Percentiles rank a stretch among this genome's conserved stretches.
These are phyloP conservation scores for Penicillium sp. DNA, from an alignment of 2,329 filamentous ascomycete genomes.

Conservation along the genomic window DNA sequence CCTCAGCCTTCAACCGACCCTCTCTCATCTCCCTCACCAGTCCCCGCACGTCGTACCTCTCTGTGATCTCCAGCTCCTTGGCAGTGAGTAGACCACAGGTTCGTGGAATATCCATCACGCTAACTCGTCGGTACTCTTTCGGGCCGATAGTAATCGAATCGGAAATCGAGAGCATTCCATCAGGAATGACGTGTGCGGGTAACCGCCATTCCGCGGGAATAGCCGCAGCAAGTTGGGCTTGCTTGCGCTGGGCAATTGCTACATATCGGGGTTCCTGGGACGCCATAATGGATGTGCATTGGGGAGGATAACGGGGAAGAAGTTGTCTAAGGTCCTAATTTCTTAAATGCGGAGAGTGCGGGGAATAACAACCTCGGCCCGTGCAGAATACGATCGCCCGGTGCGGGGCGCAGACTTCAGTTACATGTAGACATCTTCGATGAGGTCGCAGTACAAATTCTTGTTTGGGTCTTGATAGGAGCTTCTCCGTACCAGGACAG, in stretches of 20 bases:
- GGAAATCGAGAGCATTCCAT: conserved; percentile 34
- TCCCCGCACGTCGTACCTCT: conserved; percentile 47
- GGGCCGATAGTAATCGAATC: conserved; percentile 35
- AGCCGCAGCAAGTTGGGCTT: conserved; percentile 34
- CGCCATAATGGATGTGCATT: conserved; percentile 13
- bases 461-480: no score
- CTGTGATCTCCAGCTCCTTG: conserved; percentile 54
- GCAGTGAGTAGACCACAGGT: conserved; percentile 51
- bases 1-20: conserved; percentile 38
- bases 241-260: conserved; percentile 39
- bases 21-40: conserved; percentile 36
- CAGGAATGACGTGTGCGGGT: conserved; percentile 31
- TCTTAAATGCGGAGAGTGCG: conserved; percentile 19
- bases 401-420: no score
- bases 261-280: conserved; percentile 25
- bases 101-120: conserved; percentile 51
- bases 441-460: no score
- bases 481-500: no score
- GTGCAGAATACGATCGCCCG: neutral
- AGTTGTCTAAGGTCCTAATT: no score
- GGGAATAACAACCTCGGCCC: conserved; percentile 15
- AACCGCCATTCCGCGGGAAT: conserved; percentile 43
- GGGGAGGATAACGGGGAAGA: neutral
- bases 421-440: no score
- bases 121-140: conserved; percentile 31